Evolutionary conservation across 129 eudicot genomes (phyloP).

Genomic region (Centaurea solstitialis): DNA sequence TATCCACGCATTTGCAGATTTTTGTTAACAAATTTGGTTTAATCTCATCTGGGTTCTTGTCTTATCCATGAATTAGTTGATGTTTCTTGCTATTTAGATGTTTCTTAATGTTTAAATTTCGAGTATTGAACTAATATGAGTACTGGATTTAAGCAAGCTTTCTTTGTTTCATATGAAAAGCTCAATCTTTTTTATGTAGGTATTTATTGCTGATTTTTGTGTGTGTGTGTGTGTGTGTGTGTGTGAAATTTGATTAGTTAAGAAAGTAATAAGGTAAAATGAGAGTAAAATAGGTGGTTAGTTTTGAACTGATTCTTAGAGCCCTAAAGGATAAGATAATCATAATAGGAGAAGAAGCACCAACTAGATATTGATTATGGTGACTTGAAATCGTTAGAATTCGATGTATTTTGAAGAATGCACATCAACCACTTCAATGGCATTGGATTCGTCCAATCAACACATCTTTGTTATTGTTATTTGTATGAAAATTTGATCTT

Average conservation of each 20-base stretch:
- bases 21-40: neutral
- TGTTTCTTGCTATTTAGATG: neutral
- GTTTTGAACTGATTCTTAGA: neutral
- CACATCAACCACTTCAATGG: neutral
- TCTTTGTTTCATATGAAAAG: neutral
- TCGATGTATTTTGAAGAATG: neutral
- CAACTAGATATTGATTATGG: neutral
- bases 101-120: neutral
- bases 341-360: neutral
- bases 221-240: neutral
- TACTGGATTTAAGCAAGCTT: neutral
- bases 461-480: neutral
- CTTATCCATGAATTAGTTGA: neutral
- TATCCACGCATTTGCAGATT: neutral
- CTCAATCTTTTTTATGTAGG: neutral
- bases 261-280: neutral
- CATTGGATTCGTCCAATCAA: neutral
- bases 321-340: neutral
- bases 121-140: neutral
- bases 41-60: constrained; percentile 4
- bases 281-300: neutral
- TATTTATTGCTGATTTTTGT: neutral
- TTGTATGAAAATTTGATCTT: neutral
- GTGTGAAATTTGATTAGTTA: neutral
- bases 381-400: neutral